Evolutionary conservation across 257 asterid genomes (phyloP), one percentile per base, ranked within the genome.

Genomic region (Verbascum thapsus): DNA sequence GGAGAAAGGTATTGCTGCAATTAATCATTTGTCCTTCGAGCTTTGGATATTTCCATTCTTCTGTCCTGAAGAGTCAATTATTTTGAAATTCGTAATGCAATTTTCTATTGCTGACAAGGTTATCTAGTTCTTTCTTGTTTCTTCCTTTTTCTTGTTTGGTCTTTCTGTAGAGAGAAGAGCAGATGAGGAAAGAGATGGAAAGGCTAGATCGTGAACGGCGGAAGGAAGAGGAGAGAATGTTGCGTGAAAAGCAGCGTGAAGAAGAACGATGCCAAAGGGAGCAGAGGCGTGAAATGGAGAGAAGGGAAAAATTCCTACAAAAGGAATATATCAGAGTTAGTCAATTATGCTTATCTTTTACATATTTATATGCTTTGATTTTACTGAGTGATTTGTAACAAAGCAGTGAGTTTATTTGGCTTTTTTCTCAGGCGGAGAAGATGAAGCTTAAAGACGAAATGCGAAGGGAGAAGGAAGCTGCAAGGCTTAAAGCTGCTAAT

Each of bases 211-310:
- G 87, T 22, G 98, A 91, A 76, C 77, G 95, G 68, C 82, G 88
- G 51, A 88, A 75, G 79, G 98, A 88, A 75, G 96, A 91, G 73
- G 94, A 88, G 64, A 82, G 94, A 53, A 71, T 88, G 67, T 66
- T 91, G 70, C 94, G 98, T n/a, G 96, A 91, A 72, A 84, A 84
- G 75, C 95, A 67, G 70, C 91, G 95, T 17, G 94, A 88, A 63
- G 94, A 84, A 72, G 98, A 91, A 73, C 81, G 81, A 68, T 74
- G 8, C 61, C 94, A 72, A 70, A 79, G 88, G 69, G 98, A 88
- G 80, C 91, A 88, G 75, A 82, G 83, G 72, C 95, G 98, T 43
- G 96, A 88, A 80, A 81, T 91, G 84, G 98, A 91, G 65, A 74
- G 95, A 62, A 75, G 88, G 77, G 96, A 91, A 78, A 91, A 77